phyloP scores from a whole-genome alignment of 257 asterid species.

The Solanum chmielewskii region DNA sequence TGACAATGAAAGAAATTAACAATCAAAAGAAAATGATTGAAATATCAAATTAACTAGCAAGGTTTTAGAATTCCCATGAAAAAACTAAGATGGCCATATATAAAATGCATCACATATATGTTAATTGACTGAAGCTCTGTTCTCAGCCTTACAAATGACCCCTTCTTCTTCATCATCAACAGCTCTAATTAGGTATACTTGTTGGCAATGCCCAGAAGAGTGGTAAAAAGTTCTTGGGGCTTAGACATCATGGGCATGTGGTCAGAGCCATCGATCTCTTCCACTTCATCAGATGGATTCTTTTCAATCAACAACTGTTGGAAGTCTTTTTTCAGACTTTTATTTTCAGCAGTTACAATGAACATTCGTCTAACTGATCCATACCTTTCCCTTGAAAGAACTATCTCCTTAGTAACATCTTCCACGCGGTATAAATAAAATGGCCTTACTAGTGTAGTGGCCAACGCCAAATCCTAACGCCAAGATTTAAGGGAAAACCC shows the following conservation, averaged over 20 bases:
- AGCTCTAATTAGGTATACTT: background rate
- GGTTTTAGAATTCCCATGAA: background rate
- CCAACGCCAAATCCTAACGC: constrained; percentile 19
- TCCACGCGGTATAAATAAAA: background rate
- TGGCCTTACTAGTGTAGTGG: constrained; percentile 9
- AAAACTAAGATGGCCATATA: background rate
- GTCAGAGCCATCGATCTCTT: constrained; percentile 17
- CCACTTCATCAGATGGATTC: constrained; percentile 27
- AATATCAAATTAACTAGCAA: background rate
- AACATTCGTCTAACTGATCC: constrained; percentile 12
- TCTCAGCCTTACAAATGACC: background rate
- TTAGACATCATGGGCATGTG: constrained; percentile 26
- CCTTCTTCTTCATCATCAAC: background rate
- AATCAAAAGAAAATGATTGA: background rate
- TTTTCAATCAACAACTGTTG: constrained; percentile 13
- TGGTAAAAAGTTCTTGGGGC: constrained; percentile 9
- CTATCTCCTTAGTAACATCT: constrained; percentile 1
- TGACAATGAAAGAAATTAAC: background rate
- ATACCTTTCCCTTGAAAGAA: background rate
- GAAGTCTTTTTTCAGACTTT: background rate
- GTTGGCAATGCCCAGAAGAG: background rate
- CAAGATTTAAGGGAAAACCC: background rate
- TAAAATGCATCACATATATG: background rate
- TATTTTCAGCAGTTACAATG: constrained; percentile 8
- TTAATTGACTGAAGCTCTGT: background rate